Percentiles rank a stretch among this genome's conserved stretches.
Conservation (phyloP, 2,329 filamentous ascomycete species). For the Exophiala sideris region DNA sequence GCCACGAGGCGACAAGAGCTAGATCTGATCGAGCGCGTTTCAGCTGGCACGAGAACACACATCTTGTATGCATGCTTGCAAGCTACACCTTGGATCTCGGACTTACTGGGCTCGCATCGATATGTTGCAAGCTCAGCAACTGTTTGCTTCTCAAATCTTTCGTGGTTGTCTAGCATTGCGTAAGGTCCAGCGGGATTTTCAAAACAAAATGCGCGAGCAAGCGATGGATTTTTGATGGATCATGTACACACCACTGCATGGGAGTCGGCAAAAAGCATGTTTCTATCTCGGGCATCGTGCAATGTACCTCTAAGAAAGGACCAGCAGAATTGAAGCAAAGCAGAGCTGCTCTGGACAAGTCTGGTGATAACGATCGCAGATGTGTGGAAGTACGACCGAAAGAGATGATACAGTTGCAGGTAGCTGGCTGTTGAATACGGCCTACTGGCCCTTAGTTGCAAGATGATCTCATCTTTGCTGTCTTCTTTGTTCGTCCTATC, state of each 20-base stretch:
- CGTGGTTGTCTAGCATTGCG: slow-evolving; percentile 10
- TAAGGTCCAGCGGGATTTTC: slow-evolving; percentile 1
- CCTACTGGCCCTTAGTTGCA: no score
- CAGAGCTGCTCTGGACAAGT: neutral
- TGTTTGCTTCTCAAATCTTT: neutral
- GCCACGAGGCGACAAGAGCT: slow-evolving; percentile 21
- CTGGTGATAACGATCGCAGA: neutral
- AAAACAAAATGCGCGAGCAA: slow-evolving; percentile 1
- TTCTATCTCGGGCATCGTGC: neutral
- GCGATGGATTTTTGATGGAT: neutral
- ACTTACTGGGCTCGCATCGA: neutral
- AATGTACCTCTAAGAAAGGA: neutral
- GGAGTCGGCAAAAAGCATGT: neutral
- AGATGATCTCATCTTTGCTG: no score
- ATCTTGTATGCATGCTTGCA: neutral
- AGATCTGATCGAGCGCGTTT: neutral
- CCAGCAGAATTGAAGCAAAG: neutral
- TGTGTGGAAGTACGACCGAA: no score
- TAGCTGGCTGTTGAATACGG: no score
- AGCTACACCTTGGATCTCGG: slow-evolving; percentile 1
- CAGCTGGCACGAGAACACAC: neutral
- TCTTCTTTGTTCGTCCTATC: no score
- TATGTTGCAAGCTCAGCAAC: neutral
- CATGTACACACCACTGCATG: neutral
- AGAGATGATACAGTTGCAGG: no score